phyloP scores from a whole-genome alignment of 2,329 filamentous ascomycete species.

The Epichloe sylvatica region DNA sequence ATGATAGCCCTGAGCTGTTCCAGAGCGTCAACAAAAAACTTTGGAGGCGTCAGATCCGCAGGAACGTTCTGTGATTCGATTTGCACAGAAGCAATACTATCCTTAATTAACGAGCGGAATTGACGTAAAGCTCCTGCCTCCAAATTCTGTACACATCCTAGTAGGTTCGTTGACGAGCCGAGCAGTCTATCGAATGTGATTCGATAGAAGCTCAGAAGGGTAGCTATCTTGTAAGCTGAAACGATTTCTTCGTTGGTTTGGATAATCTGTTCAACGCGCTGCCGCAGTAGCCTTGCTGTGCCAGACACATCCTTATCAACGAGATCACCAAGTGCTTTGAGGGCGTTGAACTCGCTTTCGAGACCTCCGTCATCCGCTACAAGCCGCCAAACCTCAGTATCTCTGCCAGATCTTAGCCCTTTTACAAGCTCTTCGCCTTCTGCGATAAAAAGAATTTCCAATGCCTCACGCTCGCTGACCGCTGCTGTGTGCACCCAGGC shows the following conservation, averaged over 20 bases:
- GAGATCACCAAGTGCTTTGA: conserved; percentile 68
- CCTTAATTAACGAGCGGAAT: conserved; percentile 68
- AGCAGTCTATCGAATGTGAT: conserved; percentile 73
- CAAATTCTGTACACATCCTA: conserved; percentile 53
- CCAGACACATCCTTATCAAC: conserved; percentile 76
- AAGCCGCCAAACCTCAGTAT: conserved; percentile 72
- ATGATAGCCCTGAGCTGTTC: conserved; percentile 66
- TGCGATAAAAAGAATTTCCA: conserved; percentile 81
- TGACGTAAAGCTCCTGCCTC: conserved; percentile 67
- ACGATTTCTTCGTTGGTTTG: conserved; percentile 86
- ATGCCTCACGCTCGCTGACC: conserved; percentile 82
- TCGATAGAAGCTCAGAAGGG: conserved; percentile 78
- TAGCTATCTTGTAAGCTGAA: conserved; percentile 77
- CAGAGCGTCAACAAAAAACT: conserved; percentile 67
- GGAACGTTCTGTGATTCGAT: conserved; percentile 56
- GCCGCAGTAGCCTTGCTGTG: conserved; percentile 70
- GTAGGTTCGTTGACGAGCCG: conserved; percentile 51
- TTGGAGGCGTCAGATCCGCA: conserved; percentile 60
- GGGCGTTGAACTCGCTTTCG: conserved; percentile 56
- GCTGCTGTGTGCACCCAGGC: conserved; percentile 92
- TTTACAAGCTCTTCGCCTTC: conserved; percentile 77
- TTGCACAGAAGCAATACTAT: conserved; percentile 64
- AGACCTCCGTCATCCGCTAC: conserved; percentile 43
- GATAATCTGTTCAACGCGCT: conserved; percentile 81
- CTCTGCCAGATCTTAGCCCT: conserved; percentile 64